Conservation (phyloP, 208 protist genomes). For the Crithidia bombi region DNA sequence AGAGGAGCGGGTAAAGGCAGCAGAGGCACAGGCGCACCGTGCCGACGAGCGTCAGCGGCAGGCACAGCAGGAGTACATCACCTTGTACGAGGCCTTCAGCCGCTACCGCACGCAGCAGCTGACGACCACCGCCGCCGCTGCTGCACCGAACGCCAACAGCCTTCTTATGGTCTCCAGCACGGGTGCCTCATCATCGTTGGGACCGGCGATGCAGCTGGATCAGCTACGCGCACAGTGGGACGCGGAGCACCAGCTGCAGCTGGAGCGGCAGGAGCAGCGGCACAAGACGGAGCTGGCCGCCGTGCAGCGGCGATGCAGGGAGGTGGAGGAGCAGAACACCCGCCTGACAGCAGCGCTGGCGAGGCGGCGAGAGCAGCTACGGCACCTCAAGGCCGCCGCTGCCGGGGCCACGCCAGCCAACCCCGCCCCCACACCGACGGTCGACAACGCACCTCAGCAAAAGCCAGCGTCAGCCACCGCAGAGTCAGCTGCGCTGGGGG, state of each 20-base stretch:
- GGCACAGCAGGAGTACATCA: constrained; percentile 69
- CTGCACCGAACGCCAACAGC: not conserved
- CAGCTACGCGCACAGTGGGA: constrained; percentile 42
- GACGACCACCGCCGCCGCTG: constrained; percentile 16
- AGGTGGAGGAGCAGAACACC: constrained; percentile 69
- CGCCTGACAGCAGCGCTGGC: constrained; percentile 54
- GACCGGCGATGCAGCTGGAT: constrained; percentile 24
- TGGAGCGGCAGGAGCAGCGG: constrained; percentile 53
- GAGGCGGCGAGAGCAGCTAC: constrained; percentile 69
- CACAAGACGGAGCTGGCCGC: constrained; percentile 40
- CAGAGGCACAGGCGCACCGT: constrained; percentile 62
- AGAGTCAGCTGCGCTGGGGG: not conserved
- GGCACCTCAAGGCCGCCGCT: constrained; percentile 6
- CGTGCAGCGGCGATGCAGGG: constrained; percentile 30
- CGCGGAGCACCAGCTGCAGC: constrained; percentile 50
- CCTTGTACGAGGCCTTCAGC: constrained; percentile 72
- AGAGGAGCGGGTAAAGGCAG: constrained; percentile 53
- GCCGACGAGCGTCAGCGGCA: constrained; percentile 74
- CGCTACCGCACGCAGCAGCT: constrained; percentile 66
- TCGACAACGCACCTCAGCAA: too few species aligned
- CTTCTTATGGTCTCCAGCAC: not conserved
- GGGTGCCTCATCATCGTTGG: not conserved
- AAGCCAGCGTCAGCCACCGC: not conserved
- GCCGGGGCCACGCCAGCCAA: not conserved
- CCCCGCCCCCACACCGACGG: too few species aligned